phyloP scores from a whole-genome alignment of 2,329 filamentous ascomycete genomes.

The Paradendryphiella salina region DNA sequence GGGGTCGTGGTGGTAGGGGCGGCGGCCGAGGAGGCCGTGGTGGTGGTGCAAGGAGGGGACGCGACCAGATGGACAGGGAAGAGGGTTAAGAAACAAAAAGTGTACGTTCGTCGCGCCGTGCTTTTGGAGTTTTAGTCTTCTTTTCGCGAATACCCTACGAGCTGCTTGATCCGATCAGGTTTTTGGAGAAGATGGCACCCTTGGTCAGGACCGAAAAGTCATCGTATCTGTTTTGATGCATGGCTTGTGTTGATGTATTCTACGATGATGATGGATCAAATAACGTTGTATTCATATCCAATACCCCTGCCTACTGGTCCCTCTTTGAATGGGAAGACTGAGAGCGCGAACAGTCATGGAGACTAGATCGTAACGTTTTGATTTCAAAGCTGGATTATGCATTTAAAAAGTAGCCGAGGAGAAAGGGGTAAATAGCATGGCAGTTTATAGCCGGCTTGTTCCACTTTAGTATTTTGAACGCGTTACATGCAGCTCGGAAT shows the following conservation, averaged over 20 bases:
- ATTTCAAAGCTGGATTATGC: too few species aligned
- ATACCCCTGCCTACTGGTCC: too few species aligned
- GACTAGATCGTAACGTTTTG: too few species aligned
- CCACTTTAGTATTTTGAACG: too few species aligned
- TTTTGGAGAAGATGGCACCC: slow-evolving; percentile 8
- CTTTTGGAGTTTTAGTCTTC: neutral
- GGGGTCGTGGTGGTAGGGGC: slow-evolving; percentile 50
- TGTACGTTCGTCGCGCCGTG: neutral
- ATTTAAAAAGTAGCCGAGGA: too few species aligned
- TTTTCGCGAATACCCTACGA: slow-evolving; percentile 11
- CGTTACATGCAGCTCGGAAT: too few species aligned
- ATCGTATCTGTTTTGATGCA: neutral
- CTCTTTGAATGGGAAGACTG: too few species aligned
- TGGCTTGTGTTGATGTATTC: neutral
- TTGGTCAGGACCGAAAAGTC: slow-evolving; percentile 4
- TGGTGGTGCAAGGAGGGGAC: slow-evolving; percentile 51
- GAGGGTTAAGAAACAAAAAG: slow-evolving; percentile 58
- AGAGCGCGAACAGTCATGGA: too few species aligned
- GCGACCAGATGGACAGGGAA: slow-evolving; percentile 74
- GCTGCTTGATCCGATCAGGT: slow-evolving; percentile 8
- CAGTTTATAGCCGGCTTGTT: too few species aligned
- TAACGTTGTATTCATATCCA: too few species aligned
- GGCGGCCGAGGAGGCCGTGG: slow-evolving; percentile 18
- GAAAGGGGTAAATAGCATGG: too few species aligned
- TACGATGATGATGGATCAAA: too few species aligned